A percentile compares a stretch with the other conserved stretches of the same genome.
phyloP scores from a whole-genome alignment of 768 basidiomycete species.

The Leccinum rimulosum region DNA sequence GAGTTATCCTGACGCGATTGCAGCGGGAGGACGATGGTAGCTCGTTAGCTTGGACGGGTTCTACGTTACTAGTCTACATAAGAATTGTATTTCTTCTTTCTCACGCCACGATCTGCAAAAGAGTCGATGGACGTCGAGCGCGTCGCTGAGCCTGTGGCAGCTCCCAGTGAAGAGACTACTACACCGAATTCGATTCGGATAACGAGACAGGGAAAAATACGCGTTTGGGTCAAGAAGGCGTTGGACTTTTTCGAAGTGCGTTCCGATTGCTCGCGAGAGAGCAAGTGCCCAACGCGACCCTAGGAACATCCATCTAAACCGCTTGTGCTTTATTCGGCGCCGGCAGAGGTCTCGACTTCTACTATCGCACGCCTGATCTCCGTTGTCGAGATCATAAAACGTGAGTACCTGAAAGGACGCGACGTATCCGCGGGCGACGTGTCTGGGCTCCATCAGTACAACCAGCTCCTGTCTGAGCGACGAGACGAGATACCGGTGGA shows the following conservation, averaged over 20 bases:
- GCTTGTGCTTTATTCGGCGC: conserved; percentile 60
- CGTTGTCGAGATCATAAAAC: conserved; percentile 82
- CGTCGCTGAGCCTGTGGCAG: not conserved
- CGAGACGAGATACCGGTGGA: conserved; percentile 25
- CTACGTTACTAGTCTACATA: not conserved
- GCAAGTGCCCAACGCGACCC: conserved; percentile 6
- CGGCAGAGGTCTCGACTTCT: conserved; percentile 35
- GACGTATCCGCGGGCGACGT: conserved; percentile 41
- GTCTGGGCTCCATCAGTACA: conserved; percentile 73
- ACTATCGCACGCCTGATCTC: conserved; percentile 65
- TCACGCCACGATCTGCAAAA: conserved; percentile 16
- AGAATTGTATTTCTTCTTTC: conserved; percentile 6
- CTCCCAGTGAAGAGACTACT: conserved; percentile 4
- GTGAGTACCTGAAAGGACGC: conserved; percentile 64
- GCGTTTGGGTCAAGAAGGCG: conserved; percentile 49
- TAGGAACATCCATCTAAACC: conserved; percentile 50
- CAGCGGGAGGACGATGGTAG: conserved; percentile 58
- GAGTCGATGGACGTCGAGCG: conserved; percentile 18
- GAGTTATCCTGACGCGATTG: conserved; percentile 9
- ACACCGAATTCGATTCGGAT: conserved; percentile 45
- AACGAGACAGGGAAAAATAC: conserved; percentile 54
- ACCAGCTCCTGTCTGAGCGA: conserved; percentile 55
- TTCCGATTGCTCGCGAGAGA: conserved; percentile 6
- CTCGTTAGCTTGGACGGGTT: conserved; percentile 37
- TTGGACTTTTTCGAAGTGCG: conserved; percentile 54